Percentiles rank a stretch among this genome's conserved stretches.
Conservation (phyloP, 148 eudicot species). For the Camellia japonica region DNA sequence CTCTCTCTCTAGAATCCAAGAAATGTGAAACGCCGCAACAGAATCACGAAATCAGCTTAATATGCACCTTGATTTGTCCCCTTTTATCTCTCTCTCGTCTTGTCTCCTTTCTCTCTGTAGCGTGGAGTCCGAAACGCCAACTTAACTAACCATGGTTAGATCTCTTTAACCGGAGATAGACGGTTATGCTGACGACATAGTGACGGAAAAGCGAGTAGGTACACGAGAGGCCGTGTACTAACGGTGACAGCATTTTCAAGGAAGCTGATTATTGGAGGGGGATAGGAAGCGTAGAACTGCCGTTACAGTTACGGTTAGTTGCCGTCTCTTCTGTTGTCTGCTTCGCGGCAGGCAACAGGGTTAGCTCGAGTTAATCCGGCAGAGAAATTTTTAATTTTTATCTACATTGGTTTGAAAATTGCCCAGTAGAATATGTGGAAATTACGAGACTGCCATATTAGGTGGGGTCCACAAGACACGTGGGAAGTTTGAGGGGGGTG, state of each 20-base stretch:
- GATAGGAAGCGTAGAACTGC: neutral
- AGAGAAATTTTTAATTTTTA: slow-evolving; percentile 6
- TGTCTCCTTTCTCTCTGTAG: slow-evolving; percentile 26
- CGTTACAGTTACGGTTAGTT: slow-evolving; percentile 22
- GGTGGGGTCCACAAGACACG: slow-evolving; percentile 6
- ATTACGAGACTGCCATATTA: neutral
- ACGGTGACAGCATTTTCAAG: slow-evolving; percentile 20
- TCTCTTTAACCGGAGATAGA: slow-evolving; percentile 12
- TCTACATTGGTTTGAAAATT: neutral
- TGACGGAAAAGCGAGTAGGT: slow-evolving; percentile 21
- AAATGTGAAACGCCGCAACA: slow-evolving; percentile 32
- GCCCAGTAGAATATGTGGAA: neutral
- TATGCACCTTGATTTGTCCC: slow-evolving; percentile 36
- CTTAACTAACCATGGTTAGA: slow-evolving; percentile 37
- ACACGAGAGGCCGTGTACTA: neutral
- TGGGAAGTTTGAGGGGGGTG: neutral
- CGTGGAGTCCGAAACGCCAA: slow-evolving; percentile 24
- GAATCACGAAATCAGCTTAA: slow-evolving; percentile 30
- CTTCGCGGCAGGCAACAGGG: slow-evolving; percentile 50
- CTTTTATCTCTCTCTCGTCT: slow-evolving; percentile 9
- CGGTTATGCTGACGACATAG: slow-evolving; percentile 18
- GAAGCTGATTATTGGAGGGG: neutral
- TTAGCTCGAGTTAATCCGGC: slow-evolving; percentile 41
- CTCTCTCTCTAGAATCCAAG: slow-evolving; percentile 23
- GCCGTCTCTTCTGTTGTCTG: slow-evolving; percentile 44